Conservation (phyloP, 768 basidiomycete species). For the Podaxis sp. region DNA sequence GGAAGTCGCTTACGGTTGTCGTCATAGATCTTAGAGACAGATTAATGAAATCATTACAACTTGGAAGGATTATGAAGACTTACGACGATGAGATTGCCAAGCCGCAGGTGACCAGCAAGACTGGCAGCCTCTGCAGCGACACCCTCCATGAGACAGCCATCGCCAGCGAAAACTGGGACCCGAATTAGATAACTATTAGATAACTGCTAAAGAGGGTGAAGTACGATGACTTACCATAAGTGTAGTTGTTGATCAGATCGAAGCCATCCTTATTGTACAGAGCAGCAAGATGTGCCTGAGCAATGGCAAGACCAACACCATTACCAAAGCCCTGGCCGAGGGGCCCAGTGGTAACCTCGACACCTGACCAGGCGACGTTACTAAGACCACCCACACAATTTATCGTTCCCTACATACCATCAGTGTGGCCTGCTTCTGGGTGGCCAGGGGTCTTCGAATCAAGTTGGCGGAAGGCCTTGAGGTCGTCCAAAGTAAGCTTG, state of each 20-base stretch:
- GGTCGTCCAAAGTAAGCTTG: conserved; percentile 87
- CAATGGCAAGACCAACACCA: conserved; percentile 90
- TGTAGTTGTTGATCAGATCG: conserved; percentile 79
- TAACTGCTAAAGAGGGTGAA: conserved; percentile 4
- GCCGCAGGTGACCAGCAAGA: conserved; percentile 88
- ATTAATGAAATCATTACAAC: conserved; percentile 9
- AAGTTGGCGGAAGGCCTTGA: conserved; percentile 90
- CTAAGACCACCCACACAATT: neutral
- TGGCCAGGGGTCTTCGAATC: conserved; percentile 91
- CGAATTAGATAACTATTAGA: conserved; percentile 8
- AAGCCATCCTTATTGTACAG: conserved; percentile 85
- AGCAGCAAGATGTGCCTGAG: conserved; percentile 87
- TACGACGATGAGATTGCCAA: conserved; percentile 90
- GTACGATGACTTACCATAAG: conserved; percentile 58
- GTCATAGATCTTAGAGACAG: conserved; percentile 69
- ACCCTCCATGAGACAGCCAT: conserved; percentile 98
- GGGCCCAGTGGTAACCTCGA: conserved; percentile 94
- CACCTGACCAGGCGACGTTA: conserved; percentile 33
- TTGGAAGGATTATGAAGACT: conserved; percentile 24
- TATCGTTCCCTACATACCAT: conserved; percentile 25
- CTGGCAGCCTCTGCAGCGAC: conserved; percentile 90
- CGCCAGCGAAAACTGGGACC: conserved; percentile 76
- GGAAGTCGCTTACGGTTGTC: conserved; percentile 73
- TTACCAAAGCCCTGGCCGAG: conserved; percentile 94
- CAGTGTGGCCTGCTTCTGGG: conserved; percentile 68